A percentile compares a stretch with the other conserved stretches of the same genome.
Conservation (phyloP, 2,329 filamentous ascomycete genomes). For the Colletotrichum sp. region DNA sequence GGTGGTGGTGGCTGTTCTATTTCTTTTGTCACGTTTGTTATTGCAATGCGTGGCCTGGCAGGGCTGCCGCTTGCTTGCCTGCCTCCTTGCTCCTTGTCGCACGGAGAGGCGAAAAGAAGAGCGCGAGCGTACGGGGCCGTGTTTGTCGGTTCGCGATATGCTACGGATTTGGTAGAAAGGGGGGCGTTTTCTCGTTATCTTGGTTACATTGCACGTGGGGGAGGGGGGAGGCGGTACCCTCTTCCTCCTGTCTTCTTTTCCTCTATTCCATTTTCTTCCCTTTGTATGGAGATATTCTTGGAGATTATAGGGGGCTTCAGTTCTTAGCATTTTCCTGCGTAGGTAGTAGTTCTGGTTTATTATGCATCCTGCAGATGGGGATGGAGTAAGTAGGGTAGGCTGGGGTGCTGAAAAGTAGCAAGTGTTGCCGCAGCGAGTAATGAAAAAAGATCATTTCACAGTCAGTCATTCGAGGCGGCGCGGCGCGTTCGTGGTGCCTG, state of each 20-base stretch:
- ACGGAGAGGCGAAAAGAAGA: neutral
- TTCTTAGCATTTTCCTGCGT: neutral
- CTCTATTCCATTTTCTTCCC: neutral
- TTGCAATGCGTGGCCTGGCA: neutral
- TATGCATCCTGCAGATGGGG: neutral
- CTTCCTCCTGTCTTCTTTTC: neutral
- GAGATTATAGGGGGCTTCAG: neutral
- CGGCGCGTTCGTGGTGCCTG: neutral
- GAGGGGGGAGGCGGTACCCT: neutral
- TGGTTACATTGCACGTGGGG: neutral
- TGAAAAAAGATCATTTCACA: neutral
- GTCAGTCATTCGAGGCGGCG: neutral
- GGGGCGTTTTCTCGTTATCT: neutral
- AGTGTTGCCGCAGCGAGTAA: neutral
- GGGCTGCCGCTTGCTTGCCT: neutral
- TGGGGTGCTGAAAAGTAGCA: neutral
- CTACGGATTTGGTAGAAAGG: conserved; percentile 2
- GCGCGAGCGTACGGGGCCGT: neutral
- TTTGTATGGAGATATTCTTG: neutral
- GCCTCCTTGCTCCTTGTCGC: neutral
- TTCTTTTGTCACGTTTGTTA: neutral
- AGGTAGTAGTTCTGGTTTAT: neutral
- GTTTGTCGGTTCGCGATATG: neutral
- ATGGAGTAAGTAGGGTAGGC: neutral
- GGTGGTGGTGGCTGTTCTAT: neutral